A percentile compares a stretch with the other conserved stretches of the same genome.
phyloP scores from a whole-genome alignment of 2,329 filamentous ascomycete species.

The Kalaharituber pfeilii region DNA sequence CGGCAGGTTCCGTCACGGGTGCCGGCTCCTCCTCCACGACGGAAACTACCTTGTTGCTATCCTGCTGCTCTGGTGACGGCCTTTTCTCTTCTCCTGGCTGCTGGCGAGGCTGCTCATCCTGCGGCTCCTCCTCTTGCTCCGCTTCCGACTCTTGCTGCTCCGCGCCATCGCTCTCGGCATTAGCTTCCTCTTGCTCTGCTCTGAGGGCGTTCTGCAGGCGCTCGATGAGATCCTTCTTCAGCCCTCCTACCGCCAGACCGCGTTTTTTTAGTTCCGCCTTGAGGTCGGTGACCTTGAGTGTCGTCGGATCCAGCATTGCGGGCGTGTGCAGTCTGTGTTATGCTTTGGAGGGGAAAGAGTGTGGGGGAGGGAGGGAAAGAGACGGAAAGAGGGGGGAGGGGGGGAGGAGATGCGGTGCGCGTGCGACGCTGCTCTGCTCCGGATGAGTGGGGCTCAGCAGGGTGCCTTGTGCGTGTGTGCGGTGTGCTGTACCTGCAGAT shows the following conservation, averaged over 20 bases:
- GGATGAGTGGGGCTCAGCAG: neutral
- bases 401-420: neutral
- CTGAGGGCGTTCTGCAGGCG: constrained; percentile 35
- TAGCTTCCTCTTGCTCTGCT: constrained; percentile 26
- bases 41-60: constrained; percentile 3
- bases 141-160: constrained; percentile 7
- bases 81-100: constrained; percentile 3
- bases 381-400: neutral
- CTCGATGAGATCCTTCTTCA: constrained; percentile 55
- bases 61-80: neutral
- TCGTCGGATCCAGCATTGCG: constrained; percentile 19
- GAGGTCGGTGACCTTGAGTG: constrained; percentile 55
- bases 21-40: constrained; percentile 4
- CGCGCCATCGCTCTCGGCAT: constrained; percentile 21
- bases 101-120: constrained; percentile 4
- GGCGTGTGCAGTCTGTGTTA: no score
- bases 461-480: neutral
- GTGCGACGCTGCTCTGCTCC: no score
- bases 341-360: neutral
- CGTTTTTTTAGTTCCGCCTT: constrained; percentile 57
- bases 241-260: constrained; percentile 49
- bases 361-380: neutral
- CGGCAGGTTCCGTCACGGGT: neutral
- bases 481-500: neutral
- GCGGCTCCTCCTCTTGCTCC: constrained; percentile 8